Evolutionary conservation across 306 rosid genomes (phyloP), one percentile per base, ranked within the genome.

Genomic region (Ammopiptanthus mongolicus): DNA sequence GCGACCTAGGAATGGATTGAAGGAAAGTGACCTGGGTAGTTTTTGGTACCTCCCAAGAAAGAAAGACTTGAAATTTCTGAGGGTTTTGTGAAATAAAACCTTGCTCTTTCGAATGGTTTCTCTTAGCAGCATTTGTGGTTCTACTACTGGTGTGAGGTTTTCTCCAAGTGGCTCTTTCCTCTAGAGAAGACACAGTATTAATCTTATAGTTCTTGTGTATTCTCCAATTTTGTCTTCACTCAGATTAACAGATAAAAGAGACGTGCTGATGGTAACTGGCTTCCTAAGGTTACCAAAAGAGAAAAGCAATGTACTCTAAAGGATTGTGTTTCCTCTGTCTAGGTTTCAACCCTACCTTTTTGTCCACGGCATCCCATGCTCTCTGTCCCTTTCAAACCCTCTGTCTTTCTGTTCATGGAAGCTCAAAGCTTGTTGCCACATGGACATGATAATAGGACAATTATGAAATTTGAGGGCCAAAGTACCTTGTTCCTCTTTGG

Each of bases 121-220:
- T 78, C 80, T 83, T 57, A 84, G 86, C 85, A 90, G 86, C 99
- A 96, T 96, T 84, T 86, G 84, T 76, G 80, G 61, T 68, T 88
- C 47, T 41, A 46, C 33, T 37, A 37, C 7, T 0, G 1, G 12
- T 37, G 31, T 41, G 50, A 73, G 46, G 53, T 74, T 55, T 79
- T 79, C 39, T 70, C 74, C 6, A 25, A 33, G 41, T 85, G 51
- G 42, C 82, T 77, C 76, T 65, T 39, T 59, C 73, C 82, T 65
- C 84, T 76, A 80, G 81, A 81, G 75, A 29, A 75, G 84, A 82
- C 69, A 28, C 36, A 50, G 11, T 57, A 37, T 64, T 19, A 21
- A 75, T 75, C 75, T 81, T 57, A 4, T 77, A 53, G 28, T 4
- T 79, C 37, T 77, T 55, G 76, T 73, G 76, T 67, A 17, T 77